phyloP scores from a whole-genome alignment of 2,329 filamentous ascomycete genomes.

The Plenodomus lindquistii region DNA sequence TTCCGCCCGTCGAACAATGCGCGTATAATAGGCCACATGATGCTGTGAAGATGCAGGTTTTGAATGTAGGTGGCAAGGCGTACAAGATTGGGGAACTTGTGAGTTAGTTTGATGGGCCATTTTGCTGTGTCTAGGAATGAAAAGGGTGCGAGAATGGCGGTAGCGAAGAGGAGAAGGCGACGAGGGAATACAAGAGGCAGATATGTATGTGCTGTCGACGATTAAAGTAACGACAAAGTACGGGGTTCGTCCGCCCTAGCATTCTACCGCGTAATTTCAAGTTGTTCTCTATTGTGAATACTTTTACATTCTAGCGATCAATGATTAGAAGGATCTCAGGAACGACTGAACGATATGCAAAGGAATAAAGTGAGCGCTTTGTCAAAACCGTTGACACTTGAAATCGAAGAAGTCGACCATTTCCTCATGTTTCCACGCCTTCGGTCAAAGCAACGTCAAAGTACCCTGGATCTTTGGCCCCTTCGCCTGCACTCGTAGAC shows the following conservation, averaged over 20 bases:
- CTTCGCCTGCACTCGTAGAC: neutral
- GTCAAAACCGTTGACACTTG: neutral
- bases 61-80: constrained; percentile 37
- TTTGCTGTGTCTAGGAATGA: constrained; percentile 53
- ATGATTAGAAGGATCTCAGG: neutral
- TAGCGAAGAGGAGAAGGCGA: too few relatives aligned
- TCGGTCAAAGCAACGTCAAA: constrained; percentile 26
- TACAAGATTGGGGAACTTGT: constrained; percentile 50
- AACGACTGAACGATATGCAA: neutral
- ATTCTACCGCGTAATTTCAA: too few relatives aligned
- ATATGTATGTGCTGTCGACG: neutral
- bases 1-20: too few relatives aligned
- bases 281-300: too few relatives aligned
- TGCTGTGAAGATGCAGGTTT: constrained; percentile 44
- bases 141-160: too few relatives aligned
- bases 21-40: too few relatives aligned
- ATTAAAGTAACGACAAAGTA: too few relatives aligned
- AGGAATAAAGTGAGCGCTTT: neutral
- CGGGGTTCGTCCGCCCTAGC: too few relatives aligned
- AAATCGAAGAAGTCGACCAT: neutral
- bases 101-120: constrained; percentile 52
- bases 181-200: neutral
- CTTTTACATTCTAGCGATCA: neutral
- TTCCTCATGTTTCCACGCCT: neutral
- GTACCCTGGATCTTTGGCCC: constrained; percentile 16